phyloP scores from a whole-genome alignment of 2,329 filamentous ascomycete species.

The Ophiostoma angusticollis region DNA sequence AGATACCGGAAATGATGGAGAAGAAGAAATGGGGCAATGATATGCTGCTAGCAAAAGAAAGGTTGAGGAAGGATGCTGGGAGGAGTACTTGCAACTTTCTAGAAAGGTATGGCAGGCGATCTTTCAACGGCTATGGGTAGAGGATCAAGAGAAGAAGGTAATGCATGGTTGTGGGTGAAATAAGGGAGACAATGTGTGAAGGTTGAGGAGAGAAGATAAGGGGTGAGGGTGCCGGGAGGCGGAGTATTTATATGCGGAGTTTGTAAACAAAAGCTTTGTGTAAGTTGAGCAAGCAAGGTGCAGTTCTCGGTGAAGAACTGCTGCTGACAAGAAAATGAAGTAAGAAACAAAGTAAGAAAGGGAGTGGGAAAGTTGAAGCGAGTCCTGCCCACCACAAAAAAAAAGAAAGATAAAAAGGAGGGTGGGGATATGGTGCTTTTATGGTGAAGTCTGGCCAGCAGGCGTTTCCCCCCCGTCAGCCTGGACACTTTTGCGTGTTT shows the following conservation, averaged over 20 bases:
- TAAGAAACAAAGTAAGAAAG: slow-evolving; percentile 1
- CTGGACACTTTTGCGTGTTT: no score
- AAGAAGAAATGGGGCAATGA: background rate
- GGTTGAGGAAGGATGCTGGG: background rate
- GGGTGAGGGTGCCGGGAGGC: no score
- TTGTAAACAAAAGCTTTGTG: slow-evolving; percentile 3
- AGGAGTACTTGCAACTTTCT: no score
- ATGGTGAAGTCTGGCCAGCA: slow-evolving; percentile 6
- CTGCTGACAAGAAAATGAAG: background rate
- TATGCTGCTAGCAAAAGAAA: no score
- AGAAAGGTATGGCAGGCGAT: no score
- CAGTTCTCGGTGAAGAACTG: background rate
- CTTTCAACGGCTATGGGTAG: no score
- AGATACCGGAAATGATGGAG: background rate
- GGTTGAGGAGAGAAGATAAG: slow-evolving; percentile 6
- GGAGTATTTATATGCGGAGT: no score
- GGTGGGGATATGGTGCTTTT: slow-evolving; percentile 5
- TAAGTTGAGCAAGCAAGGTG: slow-evolving; percentile 4
- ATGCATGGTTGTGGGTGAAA: no score
- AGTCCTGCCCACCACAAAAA: slow-evolving; percentile 12
- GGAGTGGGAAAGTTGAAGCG: slow-evolving; percentile 9
- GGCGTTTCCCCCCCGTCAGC: no score
- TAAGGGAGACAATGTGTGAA: background rate
- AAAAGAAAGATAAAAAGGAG: slow-evolving; percentile 1
- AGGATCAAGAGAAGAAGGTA: no score